Base-by-base conservation (phyloP, 345 rosid species). In the Eucalyptus shirleyi region DNA sequence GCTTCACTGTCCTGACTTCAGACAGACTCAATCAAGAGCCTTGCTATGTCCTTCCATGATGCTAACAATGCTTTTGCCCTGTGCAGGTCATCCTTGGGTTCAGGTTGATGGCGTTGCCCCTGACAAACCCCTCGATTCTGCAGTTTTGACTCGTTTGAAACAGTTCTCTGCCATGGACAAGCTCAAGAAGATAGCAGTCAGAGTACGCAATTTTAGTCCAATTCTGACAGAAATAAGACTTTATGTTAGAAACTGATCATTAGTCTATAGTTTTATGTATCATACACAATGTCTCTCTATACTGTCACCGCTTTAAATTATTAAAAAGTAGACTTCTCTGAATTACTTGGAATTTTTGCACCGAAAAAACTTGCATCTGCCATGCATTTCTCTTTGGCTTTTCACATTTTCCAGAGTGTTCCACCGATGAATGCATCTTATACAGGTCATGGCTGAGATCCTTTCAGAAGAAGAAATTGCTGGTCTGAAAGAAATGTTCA, bases 161-260 rank as follows among this genome's bases (percentile, higher is more conserved):
- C 97, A 97, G 91, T 98, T 98, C 90, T 98, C 99, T 86, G 99
- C 98, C 62, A 95, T 98, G 99, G 96, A 95, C 95, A 98, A 96
- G 94, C 94, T 98, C 91, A 98, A 97, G 96, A 96, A 96, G 93
- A 95, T 98, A 91, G 99, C 97, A 89, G 95, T 98, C 90, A 94
- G 96, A 93, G 99, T 96, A 62, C 91, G 95, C 88, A 89, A 26
- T 24, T 16, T 24, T 9, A 82, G 21, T 56, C 51, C 88, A 55
- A 45, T 60, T 51, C 77, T 53, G 21, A 85, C 60, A 55, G 77
- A 21, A 51, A 82, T 49, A 26, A 83, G 50, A 32, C 59, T 53
- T 18, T 47, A 59, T 88, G 32, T 32, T 40, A 32, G 28, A 44
- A 23, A 51, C 77, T 26, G 80, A 56, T 56, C 2, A 23, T 42